A percentile compares a stretch with the other conserved stretches of the same genome.
Conservation (phyloP, 2,329 filamentous ascomycete species). For the Curvularia spicifera region DNA sequence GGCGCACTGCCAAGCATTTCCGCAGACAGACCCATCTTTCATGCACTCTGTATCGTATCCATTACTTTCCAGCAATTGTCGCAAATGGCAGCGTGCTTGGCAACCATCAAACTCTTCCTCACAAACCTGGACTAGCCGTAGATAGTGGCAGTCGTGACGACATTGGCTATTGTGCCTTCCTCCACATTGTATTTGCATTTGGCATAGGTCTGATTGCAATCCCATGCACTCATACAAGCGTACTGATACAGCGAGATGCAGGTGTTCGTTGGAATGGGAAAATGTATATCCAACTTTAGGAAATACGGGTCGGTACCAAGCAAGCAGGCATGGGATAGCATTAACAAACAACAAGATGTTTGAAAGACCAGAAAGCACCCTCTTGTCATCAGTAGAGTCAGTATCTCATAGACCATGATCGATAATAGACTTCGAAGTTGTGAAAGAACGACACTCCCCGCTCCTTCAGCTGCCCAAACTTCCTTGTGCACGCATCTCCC, state of each 20-base stretch:
- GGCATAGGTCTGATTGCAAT: neutral
- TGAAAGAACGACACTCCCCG: too few species aligned
- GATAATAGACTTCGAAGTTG: neutral
- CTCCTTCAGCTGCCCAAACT: too few species aligned
- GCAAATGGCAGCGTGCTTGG: neutral
- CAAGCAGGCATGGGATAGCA: neutral
- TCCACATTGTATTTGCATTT: neutral
- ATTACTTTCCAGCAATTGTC: neutral
- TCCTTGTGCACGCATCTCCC: too few species aligned
- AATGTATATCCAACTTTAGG: neutral
- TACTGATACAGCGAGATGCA: neutral
- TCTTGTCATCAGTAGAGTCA: neutral
- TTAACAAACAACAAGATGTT: neutral
- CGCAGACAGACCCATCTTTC: neutral
- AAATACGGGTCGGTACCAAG: neutral
- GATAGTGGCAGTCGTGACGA: neutral
- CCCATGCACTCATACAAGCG: neutral
- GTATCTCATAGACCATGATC: neutral
- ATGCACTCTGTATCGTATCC: neutral
- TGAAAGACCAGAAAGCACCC: neutral
- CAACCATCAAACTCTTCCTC: neutral
- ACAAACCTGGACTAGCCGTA: neutral
- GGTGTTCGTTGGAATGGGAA: neutral
- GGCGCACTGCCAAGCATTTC: neutral
- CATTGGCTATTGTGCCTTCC: neutral